Conservation (phyloP, 768 basidiomycete genomes). For the Multifurca ochricompacta region DNA sequence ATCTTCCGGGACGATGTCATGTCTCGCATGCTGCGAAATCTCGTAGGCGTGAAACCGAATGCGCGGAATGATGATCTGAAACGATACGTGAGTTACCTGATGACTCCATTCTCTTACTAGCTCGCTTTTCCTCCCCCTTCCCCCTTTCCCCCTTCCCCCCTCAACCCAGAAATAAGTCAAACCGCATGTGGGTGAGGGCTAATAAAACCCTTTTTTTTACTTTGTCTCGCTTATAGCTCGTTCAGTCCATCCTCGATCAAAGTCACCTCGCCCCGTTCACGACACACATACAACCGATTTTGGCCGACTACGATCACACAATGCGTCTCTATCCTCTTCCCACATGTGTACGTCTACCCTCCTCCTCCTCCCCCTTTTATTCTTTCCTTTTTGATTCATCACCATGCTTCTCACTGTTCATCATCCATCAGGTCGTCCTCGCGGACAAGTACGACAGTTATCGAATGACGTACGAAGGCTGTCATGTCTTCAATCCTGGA, state of each 20-base stretch:
- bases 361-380: neutral
- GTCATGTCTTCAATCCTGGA: constrained; percentile 98
- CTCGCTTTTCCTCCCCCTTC: too few species aligned
- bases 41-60: constrained; percentile 80
- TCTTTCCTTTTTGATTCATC: neutral
- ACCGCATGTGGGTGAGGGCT: constrained; percentile 2
- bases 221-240: constrained; percentile 56
- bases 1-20: constrained; percentile 90
- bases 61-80: constrained; percentile 75
- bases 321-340: constrained; percentile 92
- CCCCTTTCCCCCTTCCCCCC: neutral
- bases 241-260: constrained; percentile 95
- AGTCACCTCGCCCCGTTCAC: constrained; percentile 88
- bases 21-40: constrained; percentile 88
- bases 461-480: constrained; percentile 94
- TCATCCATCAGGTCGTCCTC: constrained; percentile 76
- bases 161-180: too few species aligned
- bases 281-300: constrained; percentile 72
- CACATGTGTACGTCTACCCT: constrained; percentile 56
- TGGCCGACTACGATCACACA: constrained; percentile 88
- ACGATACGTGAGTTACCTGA: constrained; percentile 76
- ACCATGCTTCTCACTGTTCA: constrained; percentile 15
- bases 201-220: neutral
- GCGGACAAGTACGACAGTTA: constrained; percentile 97
- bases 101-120: too few species aligned